Percentiles rank a stretch among this genome's conserved stretches.
Evolutionary conservation across 2,329 filamentous ascomycete genomes (phyloP).

Genomic region (Sclerotinia subarctica): DNA sequence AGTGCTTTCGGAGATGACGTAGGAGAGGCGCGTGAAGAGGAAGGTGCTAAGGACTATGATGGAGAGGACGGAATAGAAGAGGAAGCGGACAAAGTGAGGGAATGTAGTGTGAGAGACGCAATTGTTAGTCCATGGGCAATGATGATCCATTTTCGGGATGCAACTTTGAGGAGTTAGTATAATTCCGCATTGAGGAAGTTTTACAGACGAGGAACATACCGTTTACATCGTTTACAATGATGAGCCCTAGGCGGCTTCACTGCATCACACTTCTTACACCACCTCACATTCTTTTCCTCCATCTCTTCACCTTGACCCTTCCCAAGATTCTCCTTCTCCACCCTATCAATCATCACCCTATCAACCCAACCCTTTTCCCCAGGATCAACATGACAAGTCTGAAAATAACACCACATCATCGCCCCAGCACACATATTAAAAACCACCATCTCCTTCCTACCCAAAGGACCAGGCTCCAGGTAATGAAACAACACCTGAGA

Average conservation of each 20-base stretch:
- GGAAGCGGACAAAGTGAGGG: constrained; percentile 78
- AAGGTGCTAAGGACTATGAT: constrained; percentile 58
- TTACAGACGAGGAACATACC: constrained; percentile 41
- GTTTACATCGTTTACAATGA: constrained; percentile 74
- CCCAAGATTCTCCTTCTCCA: constrained; percentile 18
- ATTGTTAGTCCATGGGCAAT: constrained; percentile 82
- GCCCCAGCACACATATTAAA: constrained; percentile 62
- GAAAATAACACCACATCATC: constrained; percentile 56
- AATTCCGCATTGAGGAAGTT: no score
- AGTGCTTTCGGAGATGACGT: constrained; percentile 62
- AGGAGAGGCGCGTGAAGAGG: constrained; percentile 55
- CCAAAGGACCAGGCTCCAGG: constrained; percentile 59
- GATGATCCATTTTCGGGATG: constrained; percentile 80
- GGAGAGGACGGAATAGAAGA: constrained; percentile 63
- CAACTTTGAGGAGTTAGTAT: constrained; percentile 46
- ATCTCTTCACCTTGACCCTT: constrained; percentile 23
- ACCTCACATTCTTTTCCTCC: constrained; percentile 43
- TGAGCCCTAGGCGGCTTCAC: constrained; percentile 75
- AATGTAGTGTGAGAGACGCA: constrained; percentile 81
- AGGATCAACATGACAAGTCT: constrained; percentile 55
- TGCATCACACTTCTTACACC: constrained; percentile 73
- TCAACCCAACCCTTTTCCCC: constrained; percentile 47
- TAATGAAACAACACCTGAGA: constrained; percentile 69
- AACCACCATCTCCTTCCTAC: constrained; percentile 51
- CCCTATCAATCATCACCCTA: constrained; percentile 11